Evolutionary conservation across 768 basidiomycete genomes (phyloP), one percentile per base, ranked within the genome.

Genomic region (Kwoniella botswanensis): DNA sequence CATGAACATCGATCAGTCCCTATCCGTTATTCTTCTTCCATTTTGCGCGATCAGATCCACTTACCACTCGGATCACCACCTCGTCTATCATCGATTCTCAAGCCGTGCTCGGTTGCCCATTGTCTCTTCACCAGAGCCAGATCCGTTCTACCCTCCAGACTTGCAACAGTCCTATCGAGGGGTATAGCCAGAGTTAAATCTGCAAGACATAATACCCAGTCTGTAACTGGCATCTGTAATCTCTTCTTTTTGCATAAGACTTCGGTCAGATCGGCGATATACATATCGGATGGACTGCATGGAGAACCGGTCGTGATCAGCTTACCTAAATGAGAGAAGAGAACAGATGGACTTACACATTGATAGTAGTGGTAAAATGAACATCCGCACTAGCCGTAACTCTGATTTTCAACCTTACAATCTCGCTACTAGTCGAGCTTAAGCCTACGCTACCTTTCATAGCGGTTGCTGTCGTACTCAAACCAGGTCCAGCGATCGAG

Each of bases 241-340:
- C 78, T 77, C 68, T 82, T 83, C 75, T 81, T 84, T 62, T 76
- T 75, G 69, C 76, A 79, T 4, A 85, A 65, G 22, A 90, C 86
- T 71, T 97, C 96, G 24, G 97, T 87, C 0, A 93, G 93, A 82
- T 98, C 96, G 76, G 95, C 94, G 89, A 98, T 91, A 82, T 98
- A 98, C 91, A 94, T 97, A 10, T 92, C 93, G 15, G 92, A 90
- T 10, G 93, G 82, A 26, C 22, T 65, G 15, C 35, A 61, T 29
- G 44, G 13, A 66, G 17, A 35, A 59, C n/a, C 42, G 24, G 55
- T 26, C 60, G 1, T 13, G 13, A 17, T 52, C 62, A 50, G 62
- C 50, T 52, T 52, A n/a, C 1, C 15, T 52, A 0, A 11, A 22
- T 12, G 12, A n/a, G 42, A 9, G 17, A 29, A 9, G 29, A 29